These are phyloP conservation scores for Penicillium sp. DNA, from an alignment of 2,329 filamentous ascomycete species.

Conservation along the genomic window DNA sequence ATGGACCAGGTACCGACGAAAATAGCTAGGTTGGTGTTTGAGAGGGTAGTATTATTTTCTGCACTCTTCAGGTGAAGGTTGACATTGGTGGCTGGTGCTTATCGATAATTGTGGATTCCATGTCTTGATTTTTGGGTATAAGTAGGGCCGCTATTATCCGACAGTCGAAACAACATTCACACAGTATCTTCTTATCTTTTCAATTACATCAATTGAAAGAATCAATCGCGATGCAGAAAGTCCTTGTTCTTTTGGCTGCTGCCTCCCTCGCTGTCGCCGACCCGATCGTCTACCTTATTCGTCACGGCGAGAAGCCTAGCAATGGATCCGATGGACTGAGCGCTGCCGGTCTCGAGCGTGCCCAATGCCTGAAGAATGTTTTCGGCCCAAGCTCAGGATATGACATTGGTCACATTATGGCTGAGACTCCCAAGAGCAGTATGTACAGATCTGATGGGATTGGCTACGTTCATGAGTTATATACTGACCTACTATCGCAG, in stretches of 20 bases:
- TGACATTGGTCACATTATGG: slow-evolving; percentile 60
- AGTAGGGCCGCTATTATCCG: background rate
- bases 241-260: slow-evolving; percentile 9
- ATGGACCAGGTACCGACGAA: background rate
- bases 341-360: slow-evolving; percentile 53
- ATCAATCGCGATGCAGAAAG: slow-evolving; percentile 3
- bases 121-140: background rate
- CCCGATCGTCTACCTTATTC: slow-evolving; percentile 62
- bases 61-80: background rate
- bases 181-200: background rate
- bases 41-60: background rate
- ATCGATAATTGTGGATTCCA: background rate
- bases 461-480: background rate
- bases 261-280: slow-evolving; percentile 19
- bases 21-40: background rate
- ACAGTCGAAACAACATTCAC: background rate
- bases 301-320: slow-evolving; percentile 63
- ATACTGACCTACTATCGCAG: slow-evolving; percentile 23
- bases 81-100: background rate
- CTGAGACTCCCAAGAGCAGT: slow-evolving; percentile 52
- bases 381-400: slow-evolving; percentile 56
- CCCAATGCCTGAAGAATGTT: slow-evolving; percentile 59
- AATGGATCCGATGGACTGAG: slow-evolving; percentile 52
- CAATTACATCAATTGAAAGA: background rate
- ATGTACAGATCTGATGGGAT: slow-evolving; percentile 9